Conservation (phyloP, 2,329 filamentous ascomycete genomes). For the Coniosporium tulheliwenetii region DNA sequence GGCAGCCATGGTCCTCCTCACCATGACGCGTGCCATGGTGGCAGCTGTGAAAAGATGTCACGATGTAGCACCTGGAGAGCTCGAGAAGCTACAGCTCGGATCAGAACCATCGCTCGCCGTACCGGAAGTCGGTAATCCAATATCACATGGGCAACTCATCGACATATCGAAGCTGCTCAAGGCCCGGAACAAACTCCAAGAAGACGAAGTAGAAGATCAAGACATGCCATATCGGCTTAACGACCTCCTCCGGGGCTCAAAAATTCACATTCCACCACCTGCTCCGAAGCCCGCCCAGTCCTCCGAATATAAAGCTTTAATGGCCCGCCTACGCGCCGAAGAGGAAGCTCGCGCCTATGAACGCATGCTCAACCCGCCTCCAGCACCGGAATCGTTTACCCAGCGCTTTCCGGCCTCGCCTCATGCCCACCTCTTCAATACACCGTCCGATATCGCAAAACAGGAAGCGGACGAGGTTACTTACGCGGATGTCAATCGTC, state of each 20-base stretch:
- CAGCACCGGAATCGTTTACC: conserved; percentile 40
- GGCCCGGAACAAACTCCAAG: not conserved
- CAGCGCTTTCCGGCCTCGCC: conserved; percentile 40
- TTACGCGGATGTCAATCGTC: conserved; percentile 61
- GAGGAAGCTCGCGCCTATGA: conserved; percentile 74
- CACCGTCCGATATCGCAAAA: conserved; percentile 31
- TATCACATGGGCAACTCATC: conserved; percentile 56
- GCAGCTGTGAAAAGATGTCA: conserved; percentile 36
- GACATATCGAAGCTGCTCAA: conserved; percentile 40
- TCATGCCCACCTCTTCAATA: conserved; percentile 40
- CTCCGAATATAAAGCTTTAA: conserved; percentile 70
- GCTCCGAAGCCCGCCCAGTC: conserved; percentile 68
- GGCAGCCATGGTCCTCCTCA: conserved; percentile 54
- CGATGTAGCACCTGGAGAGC: conserved; percentile 6
- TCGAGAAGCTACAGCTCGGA: conserved; percentile 11
- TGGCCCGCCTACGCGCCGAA: conserved; percentile 68
- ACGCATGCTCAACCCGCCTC: conserved; percentile 53
- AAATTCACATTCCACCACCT: conserved; percentile 64
- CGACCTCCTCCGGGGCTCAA: conserved; percentile 53
- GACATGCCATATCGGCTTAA: conserved; percentile 40
- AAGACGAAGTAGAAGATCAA: not conserved
- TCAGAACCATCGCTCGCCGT: conserved; percentile 34
- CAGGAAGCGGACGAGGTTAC: conserved; percentile 45
- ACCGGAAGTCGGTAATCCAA: conserved; percentile 45
- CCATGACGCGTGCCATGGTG: conserved; percentile 56